Base-by-base conservation (phyloP, 108 stramenopile species). In the Parmales sp. region DNA sequence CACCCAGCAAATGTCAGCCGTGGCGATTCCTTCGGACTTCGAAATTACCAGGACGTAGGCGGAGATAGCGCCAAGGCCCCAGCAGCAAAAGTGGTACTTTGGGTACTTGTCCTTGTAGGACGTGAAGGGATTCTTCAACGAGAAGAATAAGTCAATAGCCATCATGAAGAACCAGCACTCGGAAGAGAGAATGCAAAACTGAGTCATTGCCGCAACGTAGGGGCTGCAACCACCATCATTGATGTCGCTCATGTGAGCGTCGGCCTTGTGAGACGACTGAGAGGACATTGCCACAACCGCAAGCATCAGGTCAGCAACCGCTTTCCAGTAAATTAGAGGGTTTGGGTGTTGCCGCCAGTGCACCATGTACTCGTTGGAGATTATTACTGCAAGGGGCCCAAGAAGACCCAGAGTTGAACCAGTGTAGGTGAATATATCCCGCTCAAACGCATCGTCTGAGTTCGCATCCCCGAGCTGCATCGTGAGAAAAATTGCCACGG, bases 51-150 rank as follows among this genome's bases (percentile, higher is more conserved):
- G 25, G 13, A 66, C 13, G 20, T 7, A 2, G 34, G 48, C 48
- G 29, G 46, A 49, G 31, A 34, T n/a, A 37, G 38, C 19, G 2
- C 36, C 46, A 29, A 68, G 18, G 20, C 28, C 64, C 64, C 38
- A 38, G n/a, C 9, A 16, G 8, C 4, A 34, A 5, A 48, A 8
- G 48, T 68, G 67, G 29, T 68, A 68, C 19, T 34, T 4, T 20
- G n/a, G 28, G 36, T 31, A 48, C n/a, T 68, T 68, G 16, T 29
- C 20, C 39, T 43, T 39, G 36, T 31, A 49, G 43, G 23, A 22
- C 1, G 67, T 49, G 48, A 68, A 68, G 13, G 67, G 67, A 49
- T 68, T 68, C 34, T 26, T 31, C 31, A 68, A 16, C 16, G 67
- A 48, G 48, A 68, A 48, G 48, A 68, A 31, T 2, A 68, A 20